A percentile compares a stretch with the other conserved stretches of the same genome.
phyloP scores from a whole-genome alignment of 306 rosid genomes.

The Cicer cuneatum region DNA sequence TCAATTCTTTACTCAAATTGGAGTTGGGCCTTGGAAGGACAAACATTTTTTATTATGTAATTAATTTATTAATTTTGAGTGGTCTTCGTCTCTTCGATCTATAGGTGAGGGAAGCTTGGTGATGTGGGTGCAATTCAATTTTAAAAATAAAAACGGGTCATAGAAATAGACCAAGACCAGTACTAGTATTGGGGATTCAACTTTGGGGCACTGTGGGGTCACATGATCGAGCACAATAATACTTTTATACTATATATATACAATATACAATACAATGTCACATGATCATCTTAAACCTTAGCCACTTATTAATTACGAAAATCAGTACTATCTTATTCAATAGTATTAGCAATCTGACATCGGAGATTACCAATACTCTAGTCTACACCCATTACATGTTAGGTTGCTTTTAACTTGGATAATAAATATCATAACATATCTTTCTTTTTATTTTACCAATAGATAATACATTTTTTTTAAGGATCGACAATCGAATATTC shows the following conservation, averaged over 20 bases:
- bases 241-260: slow-evolving; percentile 10
- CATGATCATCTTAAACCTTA: slow-evolving; percentile 48
- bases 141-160: slow-evolving; percentile 28
- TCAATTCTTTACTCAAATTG: slow-evolving; percentile 43
- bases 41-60: slow-evolving; percentile 1
- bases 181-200: slow-evolving; percentile 40
- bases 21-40: slow-evolving; percentile 52
- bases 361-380: slow-evolving; percentile 17
- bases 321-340: slow-evolving; percentile 31
- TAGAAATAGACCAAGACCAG: slow-evolving; percentile 42
- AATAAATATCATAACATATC: background rate
- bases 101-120: slow-evolving; percentile 40
- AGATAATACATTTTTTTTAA: background rate
- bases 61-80: slow-evolving; percentile 7
- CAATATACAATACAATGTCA: slow-evolving; percentile 37
- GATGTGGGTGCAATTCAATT: slow-evolving; percentile 21
- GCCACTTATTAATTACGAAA: slow-evolving; percentile 19
- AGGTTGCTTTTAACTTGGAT: slow-evolving; percentile 42
- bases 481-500: slow-evolving; percentile 35
- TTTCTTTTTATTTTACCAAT: too few relatives aligned
- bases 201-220: slow-evolving; percentile 51
- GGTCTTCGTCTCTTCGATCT: slow-evolving; percentile 47
- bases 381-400: slow-evolving; percentile 31
- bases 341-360: slow-evolving; percentile 3
- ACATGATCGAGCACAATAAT: slow-evolving; percentile 42